Evolutionary conservation across 1,139 yeast genomes (phyloP).

Genomic region (Saccharomyces hybrid): DNA sequence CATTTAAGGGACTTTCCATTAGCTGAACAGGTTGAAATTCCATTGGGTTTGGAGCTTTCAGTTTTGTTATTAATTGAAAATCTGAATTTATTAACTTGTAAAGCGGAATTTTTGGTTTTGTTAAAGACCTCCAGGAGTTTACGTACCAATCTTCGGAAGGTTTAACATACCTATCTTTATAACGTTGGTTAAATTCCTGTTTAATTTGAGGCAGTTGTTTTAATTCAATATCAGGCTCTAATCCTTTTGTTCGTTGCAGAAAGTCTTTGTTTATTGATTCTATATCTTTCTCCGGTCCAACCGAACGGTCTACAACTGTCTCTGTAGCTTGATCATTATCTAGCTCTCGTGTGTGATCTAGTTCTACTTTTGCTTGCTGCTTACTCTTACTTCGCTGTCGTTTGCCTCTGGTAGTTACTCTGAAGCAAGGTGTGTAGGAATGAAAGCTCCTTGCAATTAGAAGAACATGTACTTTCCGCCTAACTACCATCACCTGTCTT

Average conservation of each 20-base stretch:
- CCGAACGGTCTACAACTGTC: background rate
- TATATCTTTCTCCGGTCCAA: conserved; percentile 5
- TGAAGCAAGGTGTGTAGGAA: background rate
- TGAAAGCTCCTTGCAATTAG: background rate
- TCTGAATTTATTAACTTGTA: conserved; percentile 6
- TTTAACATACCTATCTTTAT: conserved; percentile 13
- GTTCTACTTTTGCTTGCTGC: background rate
- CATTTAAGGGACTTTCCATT: conserved; percentile 27
- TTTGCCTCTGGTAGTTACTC: background rate
- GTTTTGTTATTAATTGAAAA: background rate
- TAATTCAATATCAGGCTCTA: conserved; percentile 25
- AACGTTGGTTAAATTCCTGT: conserved; percentile 16
- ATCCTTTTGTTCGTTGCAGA: conserved; percentile 18
- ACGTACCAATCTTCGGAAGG: conserved; percentile 25
- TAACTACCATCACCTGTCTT: background rate
- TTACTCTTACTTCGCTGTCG: background rate
- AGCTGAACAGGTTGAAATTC: conserved; percentile 9
- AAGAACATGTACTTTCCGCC: background rate
- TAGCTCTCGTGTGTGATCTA: background rate
- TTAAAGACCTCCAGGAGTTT: background rate
- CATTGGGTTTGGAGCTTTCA: background rate
- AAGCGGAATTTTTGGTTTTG: background rate
- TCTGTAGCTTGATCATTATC: background rate
- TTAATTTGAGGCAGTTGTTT: conserved; percentile 19
- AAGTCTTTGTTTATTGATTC: conserved; percentile 10